Evolutionary conservation across 805 yeast genomes (phyloP), one percentile per base, ranked within the genome.

Genomic region (Blastobotrys americana): DNA sequence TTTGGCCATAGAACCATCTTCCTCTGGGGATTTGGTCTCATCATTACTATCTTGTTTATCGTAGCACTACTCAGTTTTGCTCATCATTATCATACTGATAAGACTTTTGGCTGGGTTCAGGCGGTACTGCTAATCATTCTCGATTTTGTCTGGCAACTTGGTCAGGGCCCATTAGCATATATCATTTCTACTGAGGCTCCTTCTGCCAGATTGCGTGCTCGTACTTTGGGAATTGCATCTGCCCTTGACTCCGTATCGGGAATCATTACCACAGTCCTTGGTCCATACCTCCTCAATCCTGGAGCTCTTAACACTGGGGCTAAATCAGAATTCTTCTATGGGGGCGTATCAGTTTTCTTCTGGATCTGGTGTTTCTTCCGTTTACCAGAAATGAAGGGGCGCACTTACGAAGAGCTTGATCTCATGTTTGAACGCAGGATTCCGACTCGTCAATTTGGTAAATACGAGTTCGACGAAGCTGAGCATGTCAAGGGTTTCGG

Each of bases 401-500:
- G 79, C 57, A 74, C 83, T 0, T 77, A 67, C 55, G 80, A 77
- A 37, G 83, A 79, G 54, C 65, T 79, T 55, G 83, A 78, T 59
- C 61, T 64, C 42, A 59, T 78, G 63, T 79, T 77, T 61, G 66
- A 46, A 41, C 46, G 53, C 49, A 49, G 54, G 40, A 52, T 53
- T 43, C 48, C 60, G 5, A 57, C 64, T 15, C 50, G 63, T 38
- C 51, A 60, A 45, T 52, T 58, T 25, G 31, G 31, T 8, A 13
- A 8, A 8, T 25, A 25, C 13, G 31, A 25, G 13, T 25, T 25
- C 31, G 31, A 25, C 13, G 31, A 25, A 25, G 31, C 13, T 25
- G 31, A 39, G 34, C 42, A 39, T 22, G 36, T 33, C 16, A 39
- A 39, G 42, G 42, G 42, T 8, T 34, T 25, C n/a, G 42, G 31